Percentiles rank a stretch among this genome's conserved stretches.
phyloP scores from a whole-genome alignment of 2,329 filamentous ascomycete species.

The Diaporthe nobilis region DNA sequence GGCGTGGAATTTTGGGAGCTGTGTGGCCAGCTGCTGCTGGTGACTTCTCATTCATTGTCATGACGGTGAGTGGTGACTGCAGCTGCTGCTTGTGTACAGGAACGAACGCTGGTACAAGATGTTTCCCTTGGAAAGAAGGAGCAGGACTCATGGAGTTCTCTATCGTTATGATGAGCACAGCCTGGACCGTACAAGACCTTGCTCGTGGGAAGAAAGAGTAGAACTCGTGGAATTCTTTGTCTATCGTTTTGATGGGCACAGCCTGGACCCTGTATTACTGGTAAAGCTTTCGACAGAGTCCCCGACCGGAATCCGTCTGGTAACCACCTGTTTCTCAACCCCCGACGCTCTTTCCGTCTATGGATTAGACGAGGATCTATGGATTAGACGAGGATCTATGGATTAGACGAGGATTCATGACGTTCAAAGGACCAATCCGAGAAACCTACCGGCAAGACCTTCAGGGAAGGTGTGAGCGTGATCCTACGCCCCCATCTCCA shows the following conservation, averaged over 20 bases:
- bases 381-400: neutral
- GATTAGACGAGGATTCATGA: no score
- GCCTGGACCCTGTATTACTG: conserved; percentile 1
- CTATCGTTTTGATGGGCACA: neutral
- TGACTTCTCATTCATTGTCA: conserved; percentile 1
- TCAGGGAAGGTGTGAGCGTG: neutral
- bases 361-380: neutral
- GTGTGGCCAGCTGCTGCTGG: neutral
- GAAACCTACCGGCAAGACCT: neutral
- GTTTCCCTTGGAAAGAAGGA: neutral
- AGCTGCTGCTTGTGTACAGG: neutral
- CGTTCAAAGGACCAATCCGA: neutral
- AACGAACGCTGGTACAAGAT: neutral
- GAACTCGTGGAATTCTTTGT: no score
- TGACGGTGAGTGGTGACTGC: neutral
- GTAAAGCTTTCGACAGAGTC: neutral
- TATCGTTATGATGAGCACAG: neutral
- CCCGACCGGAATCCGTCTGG: neutral
- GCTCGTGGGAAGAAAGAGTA: no score
- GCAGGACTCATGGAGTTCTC: neutral
- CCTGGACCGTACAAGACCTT: no score
- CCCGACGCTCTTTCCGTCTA: neutral
- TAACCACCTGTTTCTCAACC: neutral
- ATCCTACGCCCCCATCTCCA: neutral
- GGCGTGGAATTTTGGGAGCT: neutral